Percentiles rank a stretch among this genome's conserved stretches.
phyloP scores from a whole-genome alignment of 805 yeast genomes.

The Nakazawaea holstii region DNA sequence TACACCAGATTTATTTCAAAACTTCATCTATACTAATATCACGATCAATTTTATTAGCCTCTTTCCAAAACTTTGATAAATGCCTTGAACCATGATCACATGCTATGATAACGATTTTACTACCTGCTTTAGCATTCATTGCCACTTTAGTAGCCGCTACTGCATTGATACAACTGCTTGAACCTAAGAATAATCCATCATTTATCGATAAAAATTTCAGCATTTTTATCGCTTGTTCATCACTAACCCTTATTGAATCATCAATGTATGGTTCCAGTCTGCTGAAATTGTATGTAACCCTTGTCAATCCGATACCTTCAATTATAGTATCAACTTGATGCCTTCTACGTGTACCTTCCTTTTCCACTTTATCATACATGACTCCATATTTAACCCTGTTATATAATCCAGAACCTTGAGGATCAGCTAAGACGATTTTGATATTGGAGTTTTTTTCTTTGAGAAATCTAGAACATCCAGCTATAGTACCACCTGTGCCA shows the following conservation, averaged over 20 bases:
- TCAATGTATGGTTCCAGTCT: conserved; percentile 69
- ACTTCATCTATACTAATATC: conserved; percentile 32
- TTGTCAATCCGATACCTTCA: conserved; percentile 89
- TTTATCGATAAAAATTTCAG: conserved; percentile 74
- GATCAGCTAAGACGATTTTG: conserved; percentile 76
- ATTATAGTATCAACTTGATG: conserved; percentile 95
- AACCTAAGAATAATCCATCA: conserved; percentile 90
- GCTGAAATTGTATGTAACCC: conserved; percentile 77
- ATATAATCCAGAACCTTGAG: conserved; percentile 90
- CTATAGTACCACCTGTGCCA: conserved; percentile 95
- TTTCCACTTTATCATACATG: conserved; percentile 85
- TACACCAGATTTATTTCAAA: conserved; percentile 19
- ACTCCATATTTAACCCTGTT: conserved; percentile 86
- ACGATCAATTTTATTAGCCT: conserved; percentile 39
- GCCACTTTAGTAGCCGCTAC: conserved; percentile 78
- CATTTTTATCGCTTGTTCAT: conserved; percentile 80
- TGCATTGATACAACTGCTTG: conserved; percentile 90
- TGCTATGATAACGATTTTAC: conserved; percentile 73
- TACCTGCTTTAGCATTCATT: conserved; percentile 44
- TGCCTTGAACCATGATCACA: conserved; percentile 94
- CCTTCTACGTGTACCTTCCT: conserved; percentile 88
- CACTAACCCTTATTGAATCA: conserved; percentile 75
- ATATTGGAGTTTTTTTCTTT: conserved; percentile 42
- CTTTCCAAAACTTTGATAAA: conserved; percentile 87
- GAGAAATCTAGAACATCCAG: conserved; percentile 82